Evolutionary conservation across 108 stramenopile species (phyloP).

Genomic region (Nitzschia inconspicua): DNA sequence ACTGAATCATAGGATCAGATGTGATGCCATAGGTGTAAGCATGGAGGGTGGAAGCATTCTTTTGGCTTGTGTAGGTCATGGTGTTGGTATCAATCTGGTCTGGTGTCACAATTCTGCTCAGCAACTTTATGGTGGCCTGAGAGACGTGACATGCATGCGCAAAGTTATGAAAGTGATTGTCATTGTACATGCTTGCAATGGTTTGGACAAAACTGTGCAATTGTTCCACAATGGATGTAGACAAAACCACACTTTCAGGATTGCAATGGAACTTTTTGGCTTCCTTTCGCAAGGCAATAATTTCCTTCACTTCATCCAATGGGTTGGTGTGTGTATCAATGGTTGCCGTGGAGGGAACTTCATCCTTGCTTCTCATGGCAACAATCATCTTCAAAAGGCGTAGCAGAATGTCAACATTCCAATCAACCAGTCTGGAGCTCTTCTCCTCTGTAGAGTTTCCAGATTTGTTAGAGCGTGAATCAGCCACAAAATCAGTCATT

Average conservation of each 20-base stretch:
- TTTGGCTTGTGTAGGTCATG: neutral
- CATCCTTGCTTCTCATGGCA: slow-evolving; percentile 1
- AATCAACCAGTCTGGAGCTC: slow-evolving; percentile 16
- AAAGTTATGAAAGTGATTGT: slow-evolving; percentile 12
- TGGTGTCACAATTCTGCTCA: slow-evolving; percentile 5
- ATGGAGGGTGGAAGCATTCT: slow-evolving; percentile 8
- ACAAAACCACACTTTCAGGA: slow-evolving; percentile 1
- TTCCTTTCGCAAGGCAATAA: slow-evolving; percentile 1
- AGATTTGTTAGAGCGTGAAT: no score
- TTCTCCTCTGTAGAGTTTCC: no score
- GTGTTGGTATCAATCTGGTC: slow-evolving; percentile 6
- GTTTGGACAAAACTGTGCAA: slow-evolving; percentile 2
- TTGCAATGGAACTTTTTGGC: neutral
- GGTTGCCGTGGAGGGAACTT: neutral
- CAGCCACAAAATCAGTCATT: no score
- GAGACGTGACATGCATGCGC: slow-evolving; percentile 17
- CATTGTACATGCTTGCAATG: slow-evolving; percentile 2
- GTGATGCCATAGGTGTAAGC: slow-evolving; percentile 15
- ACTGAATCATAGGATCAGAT: slow-evolving; percentile 12
- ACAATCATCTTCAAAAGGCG: neutral
- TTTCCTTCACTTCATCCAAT: slow-evolving; percentile 19
- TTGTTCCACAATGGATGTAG: neutral
- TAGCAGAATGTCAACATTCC: slow-evolving; percentile 12
- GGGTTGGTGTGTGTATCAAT: neutral
- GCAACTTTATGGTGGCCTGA: slow-evolving; percentile 3